Evolutionary conservation across 176 grass and related monocot species (phyloP).

Genomic region (Areca catechu): DNA sequence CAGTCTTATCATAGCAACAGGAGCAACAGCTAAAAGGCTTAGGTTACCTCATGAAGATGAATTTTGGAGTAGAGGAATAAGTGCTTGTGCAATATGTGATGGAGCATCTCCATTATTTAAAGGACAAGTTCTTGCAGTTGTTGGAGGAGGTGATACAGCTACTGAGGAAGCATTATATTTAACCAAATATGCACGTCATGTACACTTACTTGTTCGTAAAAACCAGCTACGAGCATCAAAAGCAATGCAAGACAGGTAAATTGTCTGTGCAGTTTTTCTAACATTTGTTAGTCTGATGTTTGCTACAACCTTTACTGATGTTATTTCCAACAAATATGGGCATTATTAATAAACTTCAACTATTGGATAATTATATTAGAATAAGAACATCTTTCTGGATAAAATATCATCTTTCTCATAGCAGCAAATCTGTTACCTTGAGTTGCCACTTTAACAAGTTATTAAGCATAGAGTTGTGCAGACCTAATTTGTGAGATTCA

Average conservation of each 20-base stretch:
- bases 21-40: conserved; percentile 76
- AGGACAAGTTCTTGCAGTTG: conserved; percentile 84
- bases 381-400: too few relatives aligned
- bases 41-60: conserved; percentile 82
- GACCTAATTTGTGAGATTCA: too few relatives aligned
- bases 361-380: too few relatives aligned
- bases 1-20: conserved; percentile 89
- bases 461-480: too few relatives aligned
- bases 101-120: conserved; percentile 87
- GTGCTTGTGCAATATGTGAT: conserved; percentile 96
- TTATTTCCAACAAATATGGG: too few relatives aligned
- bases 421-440: too few relatives aligned
- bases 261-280: not conserved
- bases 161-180: conserved; percentile 93
- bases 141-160: conserved; percentile 89
- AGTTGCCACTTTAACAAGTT: too few relatives aligned
- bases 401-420: too few relatives aligned
- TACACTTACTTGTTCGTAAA: conserved; percentile 67
- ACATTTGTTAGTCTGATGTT: too few relatives aligned
- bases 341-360: too few relatives aligned
- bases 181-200: conserved; percentile 93
- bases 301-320: too few relatives aligned
- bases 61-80: conserved; percentile 99
- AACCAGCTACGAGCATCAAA: conserved; percentile 66
- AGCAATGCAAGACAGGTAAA: conserved; percentile 99